These are phyloP conservation scores for Metschnikowia lachancei DNA, from an alignment of 805 yeast genomes.

Conservation along the genomic window DNA sequence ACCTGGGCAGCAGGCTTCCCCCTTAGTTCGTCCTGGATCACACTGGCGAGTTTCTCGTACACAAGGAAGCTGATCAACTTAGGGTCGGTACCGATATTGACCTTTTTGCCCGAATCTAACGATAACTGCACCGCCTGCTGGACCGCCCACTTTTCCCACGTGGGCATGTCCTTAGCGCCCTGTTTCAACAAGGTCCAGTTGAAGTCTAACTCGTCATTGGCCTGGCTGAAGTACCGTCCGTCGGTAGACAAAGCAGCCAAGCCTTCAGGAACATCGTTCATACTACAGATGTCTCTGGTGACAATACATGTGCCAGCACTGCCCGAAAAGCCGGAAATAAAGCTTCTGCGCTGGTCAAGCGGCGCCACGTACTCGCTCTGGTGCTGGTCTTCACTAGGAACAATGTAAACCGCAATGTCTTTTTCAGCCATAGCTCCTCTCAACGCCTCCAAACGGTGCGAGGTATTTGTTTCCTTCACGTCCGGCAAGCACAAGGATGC, in stretches of 20 bases:
- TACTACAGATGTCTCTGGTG: constrained; percentile 54
- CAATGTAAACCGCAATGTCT: constrained; percentile 68
- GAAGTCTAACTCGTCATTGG: constrained; percentile 55
- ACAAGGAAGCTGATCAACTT: constrained; percentile 41
- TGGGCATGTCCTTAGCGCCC: constrained; percentile 47
- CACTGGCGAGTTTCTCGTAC: constrained; percentile 29
- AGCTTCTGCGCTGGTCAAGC: constrained; percentile 79
- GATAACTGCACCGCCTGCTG: constrained; percentile 48
- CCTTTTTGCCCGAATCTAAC: constrained; percentile 42
- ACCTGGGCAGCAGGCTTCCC: constrained; percentile 33
- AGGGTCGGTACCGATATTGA: constrained; percentile 50
- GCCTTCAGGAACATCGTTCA: constrained; percentile 55
- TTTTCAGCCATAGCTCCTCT: constrained; percentile 62
- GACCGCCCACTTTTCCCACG: constrained; percentile 62
- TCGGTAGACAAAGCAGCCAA: constrained; percentile 56
- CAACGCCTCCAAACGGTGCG: constrained; percentile 50
- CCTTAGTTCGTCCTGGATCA: constrained; percentile 28
- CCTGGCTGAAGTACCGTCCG: constrained; percentile 60
- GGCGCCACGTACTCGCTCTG: constrained; percentile 84
- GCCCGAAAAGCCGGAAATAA: constrained; percentile 86
- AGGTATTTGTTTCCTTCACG: constrained; percentile 48
- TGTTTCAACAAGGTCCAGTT: constrained; percentile 58
- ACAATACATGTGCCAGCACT: constrained; percentile 92
- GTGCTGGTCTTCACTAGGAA: constrained; percentile 91
- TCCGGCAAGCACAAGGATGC: constrained; percentile 43